Conservation (phyloP, 306 rosid genomes). For the Gastrolobium villosum region DNA sequence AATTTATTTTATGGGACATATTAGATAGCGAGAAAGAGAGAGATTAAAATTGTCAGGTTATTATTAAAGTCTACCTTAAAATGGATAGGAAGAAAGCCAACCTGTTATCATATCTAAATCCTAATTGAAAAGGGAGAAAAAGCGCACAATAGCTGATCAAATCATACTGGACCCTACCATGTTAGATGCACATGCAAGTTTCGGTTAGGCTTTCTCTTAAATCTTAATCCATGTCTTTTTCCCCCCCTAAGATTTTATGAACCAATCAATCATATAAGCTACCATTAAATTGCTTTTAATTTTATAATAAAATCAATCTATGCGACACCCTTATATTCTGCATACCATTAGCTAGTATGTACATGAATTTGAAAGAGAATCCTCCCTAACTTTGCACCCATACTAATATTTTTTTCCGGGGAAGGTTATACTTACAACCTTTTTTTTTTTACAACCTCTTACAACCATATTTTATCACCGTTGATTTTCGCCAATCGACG, state of each 20-base stretch:
- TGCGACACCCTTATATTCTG: slow-evolving; percentile 21
- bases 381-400: slow-evolving; percentile 6
- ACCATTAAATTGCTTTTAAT: not conserved
- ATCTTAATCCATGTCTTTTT: slow-evolving; percentile 42
- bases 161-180: slow-evolving; percentile 54
- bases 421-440: no score
- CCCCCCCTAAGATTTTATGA: not conserved
- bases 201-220: slow-evolving; percentile 48
- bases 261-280: slow-evolving; percentile 42
- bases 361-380: slow-evolving; percentile 51
- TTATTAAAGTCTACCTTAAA: slow-evolving; percentile 31
- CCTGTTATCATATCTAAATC: slow-evolving; percentile 29
- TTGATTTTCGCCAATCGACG: no score
- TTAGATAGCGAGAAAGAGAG: not conserved
- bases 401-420: slow-evolving; percentile 18
- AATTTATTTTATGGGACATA: slow-evolving; percentile 6
- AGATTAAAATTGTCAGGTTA: slow-evolving; percentile 18
- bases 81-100: slow-evolving; percentile 33
- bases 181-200: slow-evolving; percentile 55
- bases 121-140: slow-evolving; percentile 25
- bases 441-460: no score
- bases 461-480: no score
- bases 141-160: slow-evolving; percentile 36
- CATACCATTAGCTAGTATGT: slow-evolving; percentile 7
- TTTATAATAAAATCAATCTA: slow-evolving; percentile 34